Base-by-base conservation (phyloP, 805 yeast species). In the Saturnispora besseyi region DNA sequence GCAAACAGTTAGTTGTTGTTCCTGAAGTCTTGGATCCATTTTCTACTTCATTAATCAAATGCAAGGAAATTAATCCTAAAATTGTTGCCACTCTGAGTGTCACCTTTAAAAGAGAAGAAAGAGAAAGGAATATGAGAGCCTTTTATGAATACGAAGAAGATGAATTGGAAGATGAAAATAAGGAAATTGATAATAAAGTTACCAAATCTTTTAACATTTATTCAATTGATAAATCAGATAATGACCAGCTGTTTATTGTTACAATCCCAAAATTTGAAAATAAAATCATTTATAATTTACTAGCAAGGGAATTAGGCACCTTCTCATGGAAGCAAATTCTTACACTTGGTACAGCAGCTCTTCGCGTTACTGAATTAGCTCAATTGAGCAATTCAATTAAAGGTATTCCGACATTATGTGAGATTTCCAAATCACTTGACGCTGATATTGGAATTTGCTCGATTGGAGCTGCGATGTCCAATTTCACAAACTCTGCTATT, bases 271-370 rank as follows among this genome's bases (percentile, higher is more conserved):
- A 31, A 12, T 56, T 62, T 50, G 50, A 51, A 30, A 55, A 59
- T 52, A 59, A 56, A 34, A 37, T 56, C 30, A 54, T 59, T 22
- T 63, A 63, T 54, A 61, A 64, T 44, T 40, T 58, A 3, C 15
- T 62, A 5, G 52, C 65, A 1, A 50, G 44, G 24, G 33, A 45
- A 11, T 5, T 44, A 3, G 13, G 28, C 13, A 22, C 9, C 21
- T 11, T 21, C 15, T 18, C 22, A 1, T 47, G 34, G 21, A 24
- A 15, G 21, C 15, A 15, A 5, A 24, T 41, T 11, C 8, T 31
- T 4, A 21, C 45, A 5, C 12, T 47, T 15, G 45, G 28, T 7
- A 47, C 50, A 12, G 42, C 48, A 28, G 21, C 33, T 15, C 38
- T 45, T 15, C 29, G 15, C 11, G 12, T 22, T 26, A 38, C 42